These are phyloP conservation scores for Apiosordaria backusii DNA, from an alignment of 495 filamentous ascomycete genomes.

Conservation along the genomic window DNA sequence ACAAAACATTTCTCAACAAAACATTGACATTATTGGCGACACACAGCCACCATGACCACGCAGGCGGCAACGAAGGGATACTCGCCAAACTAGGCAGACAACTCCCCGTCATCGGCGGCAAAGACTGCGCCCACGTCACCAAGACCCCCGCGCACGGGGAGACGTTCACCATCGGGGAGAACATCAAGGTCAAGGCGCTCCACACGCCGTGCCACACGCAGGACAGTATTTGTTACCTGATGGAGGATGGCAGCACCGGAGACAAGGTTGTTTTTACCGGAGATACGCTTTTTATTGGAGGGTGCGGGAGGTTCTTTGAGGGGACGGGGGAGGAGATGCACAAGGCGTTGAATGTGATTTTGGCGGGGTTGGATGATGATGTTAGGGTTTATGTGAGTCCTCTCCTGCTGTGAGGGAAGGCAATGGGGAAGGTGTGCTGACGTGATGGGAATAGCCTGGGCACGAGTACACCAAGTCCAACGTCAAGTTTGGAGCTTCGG, in stretches of 20 bases:
- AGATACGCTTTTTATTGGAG: slow-evolving; percentile 92
- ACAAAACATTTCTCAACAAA: not conserved
- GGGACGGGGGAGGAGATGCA: slow-evolving; percentile 86
- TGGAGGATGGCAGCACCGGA: slow-evolving; percentile 64
- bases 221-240: slow-evolving; percentile 88
- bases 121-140: slow-evolving; percentile 76
- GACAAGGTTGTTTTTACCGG: slow-evolving; percentile 90
- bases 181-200: slow-evolving; percentile 81
- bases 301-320: slow-evolving; percentile 97
- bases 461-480: slow-evolving; percentile 97
- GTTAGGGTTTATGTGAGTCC: slow-evolving; percentile 82
- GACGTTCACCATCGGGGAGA: slow-evolving; percentile 72
- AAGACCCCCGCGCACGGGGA: slow-evolving; percentile 69
- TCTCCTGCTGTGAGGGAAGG: not conserved
- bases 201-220: slow-evolving; percentile 98
- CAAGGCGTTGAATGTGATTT: slow-evolving; percentile 79
- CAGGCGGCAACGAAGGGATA: slow-evolving; percentile 82
- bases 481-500: slow-evolving; percentile 75
- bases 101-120: slow-evolving; percentile 80
- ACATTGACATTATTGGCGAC: not conserved
- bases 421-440: not conserved
- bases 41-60: slow-evolving; percentile 86
- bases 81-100: slow-evolving; percentile 58
- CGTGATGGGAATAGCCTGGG: slow-evolving; percentile 61
- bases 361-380: slow-evolving; percentile 80